Percentiles rank a stretch among this genome's conserved stretches.
These are phyloP conservation scores for Claviceps sp. DNA, from an alignment of 2,329 filamentous ascomycete genomes.

Conservation along the genomic window DNA sequence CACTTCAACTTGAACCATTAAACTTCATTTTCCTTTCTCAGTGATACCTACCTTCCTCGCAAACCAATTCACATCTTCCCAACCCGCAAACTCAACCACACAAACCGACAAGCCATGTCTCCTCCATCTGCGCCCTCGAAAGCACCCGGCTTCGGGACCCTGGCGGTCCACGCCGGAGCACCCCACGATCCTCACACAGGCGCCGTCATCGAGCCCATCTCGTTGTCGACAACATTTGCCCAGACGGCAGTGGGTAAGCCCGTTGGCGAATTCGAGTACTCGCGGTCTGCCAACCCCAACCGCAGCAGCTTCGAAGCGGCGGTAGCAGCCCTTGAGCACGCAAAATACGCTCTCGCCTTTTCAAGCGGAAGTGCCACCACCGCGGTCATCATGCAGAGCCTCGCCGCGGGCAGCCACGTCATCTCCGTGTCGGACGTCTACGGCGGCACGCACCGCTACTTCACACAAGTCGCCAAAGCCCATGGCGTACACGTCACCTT, in stretches of 20 bases:
- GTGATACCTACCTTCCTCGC: too few species aligned
- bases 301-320: constrained; percentile 86
- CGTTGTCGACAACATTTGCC: constrained; percentile 91
- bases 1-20: too few species aligned
- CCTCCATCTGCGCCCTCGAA: constrained; percentile 22
- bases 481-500: constrained; percentile 94
- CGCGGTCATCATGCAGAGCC: constrained; percentile 80
- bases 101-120: constrained; percentile 11
- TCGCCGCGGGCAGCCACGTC: constrained; percentile 83
- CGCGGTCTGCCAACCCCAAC: constrained; percentile 86
- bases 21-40: too few species aligned
- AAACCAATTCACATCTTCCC: too few species aligned
- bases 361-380: constrained; percentile 89
- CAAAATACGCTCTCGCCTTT: constrained; percentile 85
- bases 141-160: constrained; percentile 60
- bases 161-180: constrained; percentile 86
- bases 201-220: constrained; percentile 92
- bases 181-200: constrained; percentile 85
- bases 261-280: constrained; percentile 85
- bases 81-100: not conserved
- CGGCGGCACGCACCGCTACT: constrained; percentile 95
- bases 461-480: constrained; percentile 90
- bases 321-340: constrained; percentile 84
- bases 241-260: constrained; percentile 80
- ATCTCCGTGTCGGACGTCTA: constrained; percentile 97